These are phyloP conservation scores for Cladosporium sp. DNA, from an alignment of 2,329 filamentous ascomycete genomes.

Conservation along the genomic window DNA sequence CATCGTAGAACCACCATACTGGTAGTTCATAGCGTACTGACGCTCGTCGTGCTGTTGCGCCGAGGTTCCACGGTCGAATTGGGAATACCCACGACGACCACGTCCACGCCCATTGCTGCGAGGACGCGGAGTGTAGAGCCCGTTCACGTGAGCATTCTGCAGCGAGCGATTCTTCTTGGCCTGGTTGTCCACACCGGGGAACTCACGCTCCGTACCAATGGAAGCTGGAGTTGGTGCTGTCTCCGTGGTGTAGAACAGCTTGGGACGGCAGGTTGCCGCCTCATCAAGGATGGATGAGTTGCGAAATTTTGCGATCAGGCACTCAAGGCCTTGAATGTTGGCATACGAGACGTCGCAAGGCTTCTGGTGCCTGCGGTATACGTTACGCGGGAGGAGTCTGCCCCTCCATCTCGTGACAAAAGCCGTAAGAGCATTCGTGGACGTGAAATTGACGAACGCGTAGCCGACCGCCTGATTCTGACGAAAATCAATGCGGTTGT, in stretches of 20 bases:
- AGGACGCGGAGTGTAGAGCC: conserved; percentile 73
- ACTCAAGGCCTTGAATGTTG: conserved; percentile 92
- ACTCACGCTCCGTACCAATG: conserved; percentile 67
- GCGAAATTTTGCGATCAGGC: conserved; percentile 87
- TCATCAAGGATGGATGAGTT: conserved; percentile 97
- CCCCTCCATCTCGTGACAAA: conserved; percentile 51
- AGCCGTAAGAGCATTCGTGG: conserved; percentile 68
- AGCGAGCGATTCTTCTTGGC: conserved; percentile 84
- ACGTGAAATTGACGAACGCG: conserved; percentile 91
- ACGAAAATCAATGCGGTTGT: conserved; percentile 69
- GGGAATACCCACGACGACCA: conserved; percentile 54
- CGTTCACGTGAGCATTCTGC: conserved; percentile 80
- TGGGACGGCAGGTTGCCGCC: conserved; percentile 73
- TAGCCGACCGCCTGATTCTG: conserved; percentile 72
- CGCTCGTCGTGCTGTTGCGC: conserved; percentile 28
- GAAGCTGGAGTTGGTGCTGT: conserved; percentile 41
- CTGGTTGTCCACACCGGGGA: conserved; percentile 75
- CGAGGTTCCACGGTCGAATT: conserved; percentile 74
- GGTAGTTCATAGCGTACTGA: not conserved
- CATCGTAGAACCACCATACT: not conserved
- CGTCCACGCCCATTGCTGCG: conserved; percentile 50
- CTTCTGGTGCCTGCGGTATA: conserved; percentile 57
- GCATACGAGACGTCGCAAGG: conserved; percentile 89
- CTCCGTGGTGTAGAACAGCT: conserved; percentile 58
- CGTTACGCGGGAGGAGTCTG: conserved; percentile 56